phyloP scores from a whole-genome alignment of 2,329 filamentous ascomycete genomes.

The Penicillium expansum region DNA sequence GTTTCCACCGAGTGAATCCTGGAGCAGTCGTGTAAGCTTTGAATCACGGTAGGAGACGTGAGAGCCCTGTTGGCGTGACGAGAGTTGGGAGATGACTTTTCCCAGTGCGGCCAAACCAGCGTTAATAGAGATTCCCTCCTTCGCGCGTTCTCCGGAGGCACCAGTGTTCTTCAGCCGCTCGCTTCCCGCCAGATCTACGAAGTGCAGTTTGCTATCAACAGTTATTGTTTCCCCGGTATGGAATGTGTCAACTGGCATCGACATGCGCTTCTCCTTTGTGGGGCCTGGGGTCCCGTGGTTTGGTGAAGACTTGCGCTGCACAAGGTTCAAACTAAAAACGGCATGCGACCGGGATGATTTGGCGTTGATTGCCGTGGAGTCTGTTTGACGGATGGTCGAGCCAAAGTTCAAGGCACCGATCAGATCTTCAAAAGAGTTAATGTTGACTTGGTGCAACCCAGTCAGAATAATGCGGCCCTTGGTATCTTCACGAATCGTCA shows the following conservation, averaged over 20 bases:
- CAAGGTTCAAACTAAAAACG: constrained; percentile 90
- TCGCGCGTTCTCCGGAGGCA: constrained; percentile 88
- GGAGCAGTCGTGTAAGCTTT: constrained; percentile 88
- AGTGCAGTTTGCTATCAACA: constrained; percentile 96
- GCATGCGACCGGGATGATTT: constrained; percentile 97
- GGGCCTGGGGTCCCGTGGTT: constrained; percentile 49
- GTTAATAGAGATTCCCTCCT: constrained; percentile 97
- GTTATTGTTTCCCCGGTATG: constrained; percentile 68
- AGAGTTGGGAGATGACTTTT: constrained; percentile 97
- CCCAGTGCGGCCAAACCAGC: constrained; percentile 89
- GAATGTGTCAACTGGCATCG: constrained; percentile 79
- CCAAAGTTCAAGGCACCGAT: constrained; percentile 87
- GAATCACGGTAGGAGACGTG: constrained; percentile 98
- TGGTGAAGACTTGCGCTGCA: constrained; percentile 66
- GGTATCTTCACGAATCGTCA: constrained; percentile 90
- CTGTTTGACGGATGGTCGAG: constrained; percentile 90
- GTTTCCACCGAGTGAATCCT: constrained; percentile 94
- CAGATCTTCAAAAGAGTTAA: constrained; percentile 89
- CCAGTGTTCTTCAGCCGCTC: constrained; percentile 96
- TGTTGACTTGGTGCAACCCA: constrained; percentile 79
- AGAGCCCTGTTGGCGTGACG: constrained; percentile 78
- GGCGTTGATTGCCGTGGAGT: constrained; percentile 94
- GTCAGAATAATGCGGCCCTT: constrained; percentile 94
- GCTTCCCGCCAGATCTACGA: constrained; percentile 95
- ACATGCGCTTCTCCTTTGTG: constrained; percentile 76